Evolutionary conservation across 129 eudicot species (phyloP).

Genomic region (Helichrysum umbraculigerum): DNA sequence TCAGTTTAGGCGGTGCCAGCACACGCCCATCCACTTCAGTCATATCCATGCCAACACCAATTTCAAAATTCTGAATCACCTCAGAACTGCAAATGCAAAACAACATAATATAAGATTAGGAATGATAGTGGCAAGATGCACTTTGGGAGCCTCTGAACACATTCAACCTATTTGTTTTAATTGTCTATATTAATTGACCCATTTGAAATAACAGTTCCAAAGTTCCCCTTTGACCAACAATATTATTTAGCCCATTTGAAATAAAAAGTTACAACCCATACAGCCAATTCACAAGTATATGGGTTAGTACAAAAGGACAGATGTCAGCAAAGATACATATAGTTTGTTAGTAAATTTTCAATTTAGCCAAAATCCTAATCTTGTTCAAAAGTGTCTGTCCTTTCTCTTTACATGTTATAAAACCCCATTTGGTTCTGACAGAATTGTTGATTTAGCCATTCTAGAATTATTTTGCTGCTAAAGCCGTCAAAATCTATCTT

Average conservation of each 20-base stretch:
- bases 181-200: too few species aligned
- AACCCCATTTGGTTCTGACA: too few species aligned
- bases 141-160: background rate
- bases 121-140: background rate
- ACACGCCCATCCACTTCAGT: slow-evolving; percentile 66
- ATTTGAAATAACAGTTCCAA: too few species aligned
- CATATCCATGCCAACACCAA: slow-evolving; percentile 55
- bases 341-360: too few species aligned
- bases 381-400: too few species aligned
- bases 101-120: background rate
- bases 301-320: background rate
- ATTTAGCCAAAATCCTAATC: too few species aligned
- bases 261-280: background rate
- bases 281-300: background rate
- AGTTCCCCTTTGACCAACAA: too few species aligned
- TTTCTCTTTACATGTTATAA: too few species aligned
- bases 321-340: too few species aligned
- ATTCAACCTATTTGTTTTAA: background rate
- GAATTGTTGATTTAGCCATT: too few species aligned
- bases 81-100: slow-evolving; percentile 38
- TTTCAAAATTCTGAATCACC: slow-evolving; percentile 42
- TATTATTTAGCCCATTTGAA: background rate
- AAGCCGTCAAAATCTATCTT: too few species aligned
- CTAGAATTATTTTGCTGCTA: too few species aligned
- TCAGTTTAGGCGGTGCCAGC: slow-evolving; percentile 56